Percentiles rank a stretch among this genome's conserved stretches.
These are phyloP conservation scores for Gnomoniopsis smithogilvyi DNA, from an alignment of 2,329 filamentous ascomycete species.

Conservation along the genomic window DNA sequence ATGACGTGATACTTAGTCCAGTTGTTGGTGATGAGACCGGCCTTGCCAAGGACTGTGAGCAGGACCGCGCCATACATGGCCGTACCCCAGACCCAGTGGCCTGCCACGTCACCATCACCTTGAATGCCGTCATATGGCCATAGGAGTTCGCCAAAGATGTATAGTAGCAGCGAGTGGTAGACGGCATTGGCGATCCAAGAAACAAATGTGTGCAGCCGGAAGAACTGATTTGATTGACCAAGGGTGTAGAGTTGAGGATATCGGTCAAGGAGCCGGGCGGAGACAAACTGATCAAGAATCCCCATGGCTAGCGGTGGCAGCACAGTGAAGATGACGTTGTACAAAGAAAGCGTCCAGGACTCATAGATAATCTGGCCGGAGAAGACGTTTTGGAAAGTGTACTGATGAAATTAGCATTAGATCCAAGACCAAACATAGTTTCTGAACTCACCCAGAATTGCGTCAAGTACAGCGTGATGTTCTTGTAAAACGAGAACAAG, in stretches of 20 bases:
- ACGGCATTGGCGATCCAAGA: conserved; percentile 93
- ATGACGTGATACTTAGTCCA: conserved; percentile 99
- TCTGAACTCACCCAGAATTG: conserved; percentile 83
- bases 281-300: conserved; percentile 97
- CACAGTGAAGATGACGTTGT: conserved; percentile 97
- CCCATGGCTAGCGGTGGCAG: conserved; percentile 90
- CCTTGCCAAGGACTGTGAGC: conserved; percentile 90
- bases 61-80: conserved; percentile 93
- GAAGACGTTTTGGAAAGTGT: conserved; percentile 97
- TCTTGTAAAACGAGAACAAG: conserved; percentile 99
- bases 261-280: conserved; percentile 84
- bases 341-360: conserved; percentile 98
- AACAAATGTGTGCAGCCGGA: conserved; percentile 87
- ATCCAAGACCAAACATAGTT: neutral
- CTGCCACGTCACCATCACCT: conserved; percentile 74
- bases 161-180: conserved; percentile 93
- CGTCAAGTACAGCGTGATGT: conserved; percentile 97
- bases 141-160: conserved; percentile 77
- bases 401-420: conserved; percentile 49
- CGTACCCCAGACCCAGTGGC: conserved; percentile 98
- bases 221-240: conserved; percentile 90
- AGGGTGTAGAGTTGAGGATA: conserved; percentile 95
- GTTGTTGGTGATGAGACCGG: conserved; percentile 89
- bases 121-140: conserved; percentile 79
- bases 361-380: conserved; percentile 98